Evolutionary conservation across 2,329 filamentous ascomycete genomes (phyloP), one percentile per base, ranked within the genome.

Genomic region (Colletotrichum cordylinicola): DNA sequence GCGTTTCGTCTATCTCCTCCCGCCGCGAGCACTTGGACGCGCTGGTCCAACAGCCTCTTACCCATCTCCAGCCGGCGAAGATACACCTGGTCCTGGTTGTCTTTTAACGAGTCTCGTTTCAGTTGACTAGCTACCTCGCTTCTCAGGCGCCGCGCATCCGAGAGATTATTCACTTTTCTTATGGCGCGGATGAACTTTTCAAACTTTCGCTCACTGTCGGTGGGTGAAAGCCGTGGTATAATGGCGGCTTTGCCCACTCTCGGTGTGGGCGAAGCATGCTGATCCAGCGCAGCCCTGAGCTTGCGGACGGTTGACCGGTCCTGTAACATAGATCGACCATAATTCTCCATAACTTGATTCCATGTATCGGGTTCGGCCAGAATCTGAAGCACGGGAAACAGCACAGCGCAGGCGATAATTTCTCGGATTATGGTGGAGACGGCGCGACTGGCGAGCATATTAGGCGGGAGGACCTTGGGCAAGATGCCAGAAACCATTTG

Each of bases 291-390:
- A 52, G 96, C 96, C 71, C 97, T 93, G 70, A 99, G 90, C 83
- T 96, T 98, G 72, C 95, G 93, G 52, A 99, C 96, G 0, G 96
- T 98, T 78, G 98, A 98, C 48, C 98, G 92, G 83, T 99, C 98
- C 84, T 98, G 97, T 56, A 99, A 89, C 87, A 98, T 94, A 31
- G 94, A 94, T 66, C 95, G 93, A 21, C 96, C 94, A 84, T 93
- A 95, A 72, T 93, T 96, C 84, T 98, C 96, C 90, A 98, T 95
- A 75, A 98, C 85, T 83, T 98, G 96, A 81, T 99, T 98, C 96
- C 96, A 99, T 10, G 94, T 98, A 86, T 99, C 98, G 2, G 98
- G 96, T 79, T 99, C 96, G 7, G 95, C 92, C 21, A 99, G 87
- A 77, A 96, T 88, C 80, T 94, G 92, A 82, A 98, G 89, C 27